Evolutionary conservation across 768 basidiomycete genomes (phyloP).

Genomic region (Panaeolus cyanescens): DNA sequence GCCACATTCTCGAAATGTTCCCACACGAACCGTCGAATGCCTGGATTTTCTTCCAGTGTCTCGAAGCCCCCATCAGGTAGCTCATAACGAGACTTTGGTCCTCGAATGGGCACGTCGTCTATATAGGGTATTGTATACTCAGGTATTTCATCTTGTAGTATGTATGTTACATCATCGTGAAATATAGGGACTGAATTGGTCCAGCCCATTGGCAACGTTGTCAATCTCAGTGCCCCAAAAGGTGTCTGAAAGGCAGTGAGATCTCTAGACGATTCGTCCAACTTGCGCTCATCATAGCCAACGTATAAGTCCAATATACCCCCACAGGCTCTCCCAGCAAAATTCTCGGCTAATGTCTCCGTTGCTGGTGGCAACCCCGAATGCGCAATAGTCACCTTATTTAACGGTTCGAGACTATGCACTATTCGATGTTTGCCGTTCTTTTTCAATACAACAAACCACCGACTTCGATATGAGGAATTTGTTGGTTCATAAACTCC

Average conservation of each 20-base stretch:
- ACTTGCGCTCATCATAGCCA: conserved; percentile 33
- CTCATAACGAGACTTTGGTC: conserved; percentile 29
- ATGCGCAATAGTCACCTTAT: too few species aligned
- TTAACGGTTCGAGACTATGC: conserved; percentile 38
- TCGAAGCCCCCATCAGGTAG: too few species aligned
- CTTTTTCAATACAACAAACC: conserved; percentile 37
- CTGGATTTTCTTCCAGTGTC: too few species aligned
- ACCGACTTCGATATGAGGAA: too few species aligned
- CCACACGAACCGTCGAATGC: too few species aligned
- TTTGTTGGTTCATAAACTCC: too few species aligned
- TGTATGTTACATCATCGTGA: conserved; percentile 27
- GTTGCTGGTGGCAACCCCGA: too few species aligned
- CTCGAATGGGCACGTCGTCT: conserved; percentile 18
- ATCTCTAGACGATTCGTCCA: conserved; percentile 30
- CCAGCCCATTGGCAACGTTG: conserved; percentile 36
- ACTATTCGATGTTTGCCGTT: conserved; percentile 34
- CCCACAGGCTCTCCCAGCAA: too few species aligned
- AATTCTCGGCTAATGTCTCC: too few species aligned
- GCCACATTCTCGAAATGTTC: too few species aligned
- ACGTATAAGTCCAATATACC: conserved; percentile 34
- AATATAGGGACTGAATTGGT: too few species aligned
- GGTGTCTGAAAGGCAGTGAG: conserved; percentile 43
- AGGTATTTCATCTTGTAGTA: conserved; percentile 39
- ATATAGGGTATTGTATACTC: conserved; percentile 20
- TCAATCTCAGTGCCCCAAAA: conserved; percentile 26